These are phyloP conservation scores for Ballota nigra DNA, from an alignment of 257 asterid genomes.

Conservation along the genomic window DNA sequence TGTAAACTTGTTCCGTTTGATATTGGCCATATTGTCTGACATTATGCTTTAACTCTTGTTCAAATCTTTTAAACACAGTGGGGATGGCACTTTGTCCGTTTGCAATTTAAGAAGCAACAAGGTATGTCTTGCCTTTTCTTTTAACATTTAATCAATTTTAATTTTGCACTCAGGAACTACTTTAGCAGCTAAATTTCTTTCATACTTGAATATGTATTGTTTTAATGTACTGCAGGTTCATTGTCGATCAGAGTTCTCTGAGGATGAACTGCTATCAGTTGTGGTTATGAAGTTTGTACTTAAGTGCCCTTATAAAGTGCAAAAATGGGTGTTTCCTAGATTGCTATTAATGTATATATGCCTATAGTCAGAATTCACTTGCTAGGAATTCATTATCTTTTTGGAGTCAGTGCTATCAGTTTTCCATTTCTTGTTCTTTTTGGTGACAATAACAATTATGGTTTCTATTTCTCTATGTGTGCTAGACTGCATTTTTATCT, in stretches of 20 bases:
- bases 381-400: slow-evolving; percentile 1
- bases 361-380: neutral
- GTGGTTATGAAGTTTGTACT: slow-evolving; percentile 83
- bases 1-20: neutral
- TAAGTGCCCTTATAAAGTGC: neutral
- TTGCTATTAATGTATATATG: slow-evolving; percentile 2
- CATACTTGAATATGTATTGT: slow-evolving; percentile 2
- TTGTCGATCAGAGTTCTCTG: slow-evolving; percentile 88
- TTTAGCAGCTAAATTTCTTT: neutral
- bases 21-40: neutral
- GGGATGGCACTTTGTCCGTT: slow-evolving; percentile 90
- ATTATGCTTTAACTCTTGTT: slow-evolving; percentile 5
- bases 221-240: slow-evolving; percentile 54
- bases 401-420: neutral
- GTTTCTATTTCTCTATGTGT: slow-evolving; percentile 1
- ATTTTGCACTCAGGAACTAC: neutral
- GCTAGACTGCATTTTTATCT: slow-evolving; percentile 8
- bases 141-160: slow-evolving; percentile 1
- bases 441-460: neutral
- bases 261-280: slow-evolving; percentile 90
- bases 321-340: slow-evolving; percentile 9
- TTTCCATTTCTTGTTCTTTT: slow-evolving; percentile 13
- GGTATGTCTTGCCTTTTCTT: slow-evolving; percentile 51
- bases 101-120: slow-evolving; percentile 90
- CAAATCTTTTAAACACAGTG: slow-evolving; percentile 47